These are phyloP conservation scores for Aspergillus aculeatinus DNA, from an alignment of 2,329 filamentous ascomycete species.

Conservation along the genomic window DNA sequence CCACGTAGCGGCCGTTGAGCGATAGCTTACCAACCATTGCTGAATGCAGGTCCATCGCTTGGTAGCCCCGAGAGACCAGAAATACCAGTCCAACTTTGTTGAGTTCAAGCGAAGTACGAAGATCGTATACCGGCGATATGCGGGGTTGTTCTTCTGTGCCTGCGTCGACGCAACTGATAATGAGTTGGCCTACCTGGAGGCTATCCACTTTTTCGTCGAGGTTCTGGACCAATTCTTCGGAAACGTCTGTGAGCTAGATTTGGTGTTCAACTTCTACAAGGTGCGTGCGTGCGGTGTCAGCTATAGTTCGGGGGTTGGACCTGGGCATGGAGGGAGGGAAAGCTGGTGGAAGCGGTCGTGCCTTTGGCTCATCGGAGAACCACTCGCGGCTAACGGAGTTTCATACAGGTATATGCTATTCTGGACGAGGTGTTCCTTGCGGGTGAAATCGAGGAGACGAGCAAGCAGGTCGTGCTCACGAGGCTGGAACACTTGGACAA, in stretches of 20 bases:
- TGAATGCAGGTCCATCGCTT: constrained; percentile 79
- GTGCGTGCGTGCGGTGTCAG: constrained; percentile 37
- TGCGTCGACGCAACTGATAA: constrained; percentile 99
- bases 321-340: not conserved
- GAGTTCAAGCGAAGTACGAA: constrained; percentile 73
- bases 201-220: constrained; percentile 99
- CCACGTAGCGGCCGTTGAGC: not conserved
- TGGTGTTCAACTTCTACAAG: constrained; percentile 74
- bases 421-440: constrained; percentile 97
- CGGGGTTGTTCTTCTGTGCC: constrained; percentile 97
- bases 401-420: constrained; percentile 81
- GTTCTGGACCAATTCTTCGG: constrained; percentile 98
- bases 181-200: constrained; percentile 93
- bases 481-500: constrained; percentile 94
- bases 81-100: constrained; percentile 99
- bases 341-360: constrained; percentile 1
- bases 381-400: constrained; percentile 11
- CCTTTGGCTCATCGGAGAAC: not conserved
- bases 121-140: constrained; percentile 95
- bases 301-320: not conserved
- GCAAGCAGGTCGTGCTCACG: constrained; percentile 95
- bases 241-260: constrained; percentile 96
- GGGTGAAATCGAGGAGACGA: constrained; percentile 97
- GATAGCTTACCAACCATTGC: constrained; percentile 9
- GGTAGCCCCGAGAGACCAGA: constrained; percentile 95